Evolutionary conservation across 176 grass and related monocot species (phyloP), one percentile per base, ranked within the genome.

Genomic region (Poa annua): DNA sequence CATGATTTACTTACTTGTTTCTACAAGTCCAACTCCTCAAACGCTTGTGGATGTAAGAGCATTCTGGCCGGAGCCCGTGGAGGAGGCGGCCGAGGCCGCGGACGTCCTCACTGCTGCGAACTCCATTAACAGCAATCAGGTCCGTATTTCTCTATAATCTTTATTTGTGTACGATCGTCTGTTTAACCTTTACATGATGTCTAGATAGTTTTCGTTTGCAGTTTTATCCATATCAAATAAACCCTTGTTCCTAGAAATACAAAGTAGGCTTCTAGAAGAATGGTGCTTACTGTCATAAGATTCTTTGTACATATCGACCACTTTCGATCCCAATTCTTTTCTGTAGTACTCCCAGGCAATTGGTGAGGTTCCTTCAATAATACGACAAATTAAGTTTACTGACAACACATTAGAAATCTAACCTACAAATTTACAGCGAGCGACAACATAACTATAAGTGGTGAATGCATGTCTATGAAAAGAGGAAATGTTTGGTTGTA

Each of bases 261-360:
- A 39, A 26, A 12, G 4, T 66, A 68, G 11, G 8, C 53, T 54
- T 66, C 26, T 7, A 26, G 35, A 53, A 36, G 9, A 76, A 5
- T 49, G 63, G 45, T 34, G n/a, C 91, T 80, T 89, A 89, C 91
- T 97, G 48, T 91, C 94, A 62, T 86, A 97, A 55, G 86, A 87
- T 32, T 97, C 62, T 81, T 91, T 97, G 85, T 93, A 93, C 86
- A 89, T 85, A 73, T 97, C 85, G 1, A 97, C 89, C 66, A 93
- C 67, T 36, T 85, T 87, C 19, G 89, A 76, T 14, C 91, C 91
- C 56, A 97, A 89, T 85, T 79, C 94, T 44, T 89, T 97, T 67
- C 78, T 93, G 77, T 91, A 97, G 67, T 89, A 91, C 35, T 97
- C 89, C 94, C 94, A 97, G 49, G 91, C 71, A 84, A 97, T 93